These are phyloP conservation scores for Candida xiaguanensis DNA, from an alignment of 805 yeast genomes.

Conservation along the genomic window DNA sequence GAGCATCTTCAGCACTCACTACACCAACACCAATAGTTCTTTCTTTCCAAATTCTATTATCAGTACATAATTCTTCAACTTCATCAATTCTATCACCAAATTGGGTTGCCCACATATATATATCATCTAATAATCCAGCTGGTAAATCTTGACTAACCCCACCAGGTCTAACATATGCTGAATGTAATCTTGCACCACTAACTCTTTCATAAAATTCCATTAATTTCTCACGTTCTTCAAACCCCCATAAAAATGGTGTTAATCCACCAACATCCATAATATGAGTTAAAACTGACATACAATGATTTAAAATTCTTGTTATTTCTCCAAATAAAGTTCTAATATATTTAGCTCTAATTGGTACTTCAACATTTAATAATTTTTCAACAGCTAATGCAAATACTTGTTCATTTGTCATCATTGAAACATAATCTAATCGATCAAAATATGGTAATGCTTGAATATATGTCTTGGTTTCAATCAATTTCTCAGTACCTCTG, in stretches of 20 bases:
- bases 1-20: conserved; percentile 82
- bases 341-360: conserved; percentile 78
- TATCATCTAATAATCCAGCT: conserved; percentile 80
- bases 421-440: conserved; percentile 76
- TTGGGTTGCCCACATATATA: conserved; percentile 95
- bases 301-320: conserved; percentile 77
- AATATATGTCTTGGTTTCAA: conserved; percentile 80
- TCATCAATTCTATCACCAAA: conserved; percentile 91
- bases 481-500: conserved; percentile 86
- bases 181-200: conserved; percentile 84
- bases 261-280: conserved; percentile 95
- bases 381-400: conserved; percentile 83
- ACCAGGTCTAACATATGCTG: conserved; percentile 88
- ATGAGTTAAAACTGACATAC: conserved; percentile 82
- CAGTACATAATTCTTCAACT: conserved; percentile 83
- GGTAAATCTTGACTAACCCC: conserved; percentile 90
- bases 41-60: conserved; percentile 88
- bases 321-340: conserved; percentile 85
- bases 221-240: conserved; percentile 88
- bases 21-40: conserved; percentile 79
- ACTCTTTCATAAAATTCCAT: conserved; percentile 93
- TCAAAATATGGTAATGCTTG: conserved; percentile 89
- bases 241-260: conserved; percentile 92
- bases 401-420: conserved; percentile 90
- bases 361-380: conserved; percentile 78